These are phyloP conservation scores for Mucor racemosus DNA, from an alignment of 371 early-diverging fungal genomes.

Conservation along the genomic window DNA sequence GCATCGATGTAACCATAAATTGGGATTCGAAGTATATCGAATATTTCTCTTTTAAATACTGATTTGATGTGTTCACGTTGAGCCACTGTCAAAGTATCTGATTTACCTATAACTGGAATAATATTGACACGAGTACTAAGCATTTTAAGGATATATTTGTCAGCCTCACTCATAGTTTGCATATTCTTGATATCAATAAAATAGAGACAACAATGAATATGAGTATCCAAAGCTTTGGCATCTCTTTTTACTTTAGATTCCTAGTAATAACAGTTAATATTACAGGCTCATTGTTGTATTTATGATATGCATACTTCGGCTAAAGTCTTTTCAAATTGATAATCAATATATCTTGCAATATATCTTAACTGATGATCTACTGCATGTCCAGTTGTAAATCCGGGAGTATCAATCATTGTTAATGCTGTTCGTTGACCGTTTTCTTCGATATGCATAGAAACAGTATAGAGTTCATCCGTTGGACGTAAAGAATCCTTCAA, in stretches of 20 bases:
- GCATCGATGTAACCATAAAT: conserved; percentile 67
- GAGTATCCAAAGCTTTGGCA: conserved; percentile 78
- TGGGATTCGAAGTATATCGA: conserved; percentile 58
- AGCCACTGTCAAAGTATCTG: conserved; percentile 89
- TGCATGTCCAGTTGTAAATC: conserved; percentile 48
- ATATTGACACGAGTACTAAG: conserved; percentile 89
- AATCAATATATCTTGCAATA: conserved; percentile 66
- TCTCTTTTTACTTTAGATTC: conserved; percentile 72
- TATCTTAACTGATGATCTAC: conserved; percentile 57
- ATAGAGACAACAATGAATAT: conserved; percentile 95
- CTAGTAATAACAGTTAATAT: conserved; percentile 49
- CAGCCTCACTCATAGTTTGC: conserved; percentile 72
- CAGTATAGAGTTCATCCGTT: conserved; percentile 53
- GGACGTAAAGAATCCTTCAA: conserved; percentile 34
- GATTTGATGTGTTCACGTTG: conserved; percentile 85
- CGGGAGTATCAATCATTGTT: conserved; percentile 87
- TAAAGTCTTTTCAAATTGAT: conserved; percentile 75
- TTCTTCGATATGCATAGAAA: conserved; percentile 76
- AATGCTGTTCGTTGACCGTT: conserved; percentile 76
- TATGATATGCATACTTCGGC: conserved; percentile 58
- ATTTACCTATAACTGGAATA: conserved; percentile 97
- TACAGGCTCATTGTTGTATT: background rate
- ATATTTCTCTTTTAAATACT: conserved; percentile 63
- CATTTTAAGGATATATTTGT: conserved; percentile 84
- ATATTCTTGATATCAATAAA: conserved; percentile 82